These are phyloP conservation scores for Eremomyces bilateralis DNA, from an alignment of 495 filamentous ascomycete genomes.

Conservation along the genomic window DNA sequence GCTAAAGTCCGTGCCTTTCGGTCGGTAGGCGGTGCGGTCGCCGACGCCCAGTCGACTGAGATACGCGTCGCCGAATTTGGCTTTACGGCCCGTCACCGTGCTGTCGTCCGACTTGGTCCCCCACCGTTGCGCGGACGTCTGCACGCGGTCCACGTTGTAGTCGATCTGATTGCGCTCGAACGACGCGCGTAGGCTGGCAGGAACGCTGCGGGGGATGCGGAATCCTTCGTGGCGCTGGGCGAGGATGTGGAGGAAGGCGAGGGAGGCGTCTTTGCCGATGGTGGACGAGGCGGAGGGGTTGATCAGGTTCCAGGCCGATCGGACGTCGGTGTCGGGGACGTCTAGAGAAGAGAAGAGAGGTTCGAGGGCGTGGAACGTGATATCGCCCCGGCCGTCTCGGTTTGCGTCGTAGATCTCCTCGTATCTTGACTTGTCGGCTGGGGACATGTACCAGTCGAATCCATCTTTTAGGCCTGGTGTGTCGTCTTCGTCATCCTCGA, in stretches of 20 bases:
- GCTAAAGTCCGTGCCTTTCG: constrained; percentile 69
- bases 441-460: constrained; percentile 99
- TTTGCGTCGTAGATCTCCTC: constrained; percentile 88
- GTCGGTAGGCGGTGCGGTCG: constrained; percentile 45
- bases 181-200: constrained; percentile 64
- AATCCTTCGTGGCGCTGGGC: constrained; percentile 87
- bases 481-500: constrained; percentile 49
- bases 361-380: constrained; percentile 60
- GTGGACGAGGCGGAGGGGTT: constrained; percentile 59
- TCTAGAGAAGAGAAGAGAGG: constrained; percentile 78
- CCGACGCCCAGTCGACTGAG: constrained; percentile 71
- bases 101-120: constrained; percentile 42
- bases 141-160: constrained; percentile 65
- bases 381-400: constrained; percentile 62
- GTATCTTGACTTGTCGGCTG: constrained; percentile 73
- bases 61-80: constrained; percentile 94
- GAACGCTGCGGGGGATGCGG: constrained; percentile 84
- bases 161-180: constrained; percentile 92
- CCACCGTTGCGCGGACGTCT: constrained; percentile 34
- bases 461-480: constrained; percentile 72
- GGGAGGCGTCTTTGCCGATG: constrained; percentile 83
- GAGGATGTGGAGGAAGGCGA: constrained; percentile 90
- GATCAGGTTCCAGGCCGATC: constrained; percentile 88
- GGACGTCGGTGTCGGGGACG: constrained; percentile 86
- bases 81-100: constrained; percentile 66